Evolutionary conservation across 2,329 filamentous ascomycete genomes (phyloP).

Genomic region (Penicillium sp.): DNA sequence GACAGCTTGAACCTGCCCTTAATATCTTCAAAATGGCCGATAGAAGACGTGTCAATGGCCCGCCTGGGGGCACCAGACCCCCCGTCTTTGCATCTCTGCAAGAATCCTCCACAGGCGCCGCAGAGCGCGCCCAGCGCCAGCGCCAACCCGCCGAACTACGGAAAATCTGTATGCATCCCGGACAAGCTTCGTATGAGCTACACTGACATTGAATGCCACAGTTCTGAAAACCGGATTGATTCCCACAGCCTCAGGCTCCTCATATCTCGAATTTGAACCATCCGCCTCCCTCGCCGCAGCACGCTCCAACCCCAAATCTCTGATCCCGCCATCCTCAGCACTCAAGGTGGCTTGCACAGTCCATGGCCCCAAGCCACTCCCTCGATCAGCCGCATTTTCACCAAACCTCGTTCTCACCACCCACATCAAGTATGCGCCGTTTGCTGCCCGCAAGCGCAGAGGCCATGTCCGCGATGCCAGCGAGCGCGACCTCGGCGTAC

Average conservation of each 20-base stretch:
- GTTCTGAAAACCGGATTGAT: conserved; percentile 90
- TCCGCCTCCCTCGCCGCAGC: conserved; percentile 48
- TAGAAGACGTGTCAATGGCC: conserved; percentile 86
- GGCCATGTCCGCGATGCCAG: conserved; percentile 83
- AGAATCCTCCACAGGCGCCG: conserved; percentile 50
- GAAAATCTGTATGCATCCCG: conserved; percentile 73
- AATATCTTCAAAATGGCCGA: conserved; percentile 50
- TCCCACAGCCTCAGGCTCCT: conserved; percentile 89
- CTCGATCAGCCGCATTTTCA: conserved; percentile 86
- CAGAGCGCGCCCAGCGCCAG: conserved; percentile 53
- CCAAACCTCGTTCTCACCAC: conserved; percentile 89
- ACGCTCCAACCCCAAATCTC: conserved; percentile 45
- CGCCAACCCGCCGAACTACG: conserved; percentile 72
- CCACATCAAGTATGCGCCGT: conserved; percentile 95
- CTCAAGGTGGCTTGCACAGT: conserved; percentile 92
- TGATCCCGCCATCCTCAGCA: conserved; percentile 62
- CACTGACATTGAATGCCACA: conserved; percentile 42
- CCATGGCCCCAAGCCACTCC: conserved; percentile 87
- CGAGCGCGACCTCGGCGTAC: conserved; percentile 86
- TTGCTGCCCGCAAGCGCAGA: conserved; percentile 78
- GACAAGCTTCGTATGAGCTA: not conserved
- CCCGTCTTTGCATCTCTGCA: conserved; percentile 64
- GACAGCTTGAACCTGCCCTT: conserved; percentile 11
- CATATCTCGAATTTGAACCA: conserved; percentile 62
- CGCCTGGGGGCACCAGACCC: conserved; percentile 72